Percentiles rank a stretch among this genome's conserved stretches.
Conservation (phyloP, 805 yeast species). For the Metschnikowia cubensis region DNA sequence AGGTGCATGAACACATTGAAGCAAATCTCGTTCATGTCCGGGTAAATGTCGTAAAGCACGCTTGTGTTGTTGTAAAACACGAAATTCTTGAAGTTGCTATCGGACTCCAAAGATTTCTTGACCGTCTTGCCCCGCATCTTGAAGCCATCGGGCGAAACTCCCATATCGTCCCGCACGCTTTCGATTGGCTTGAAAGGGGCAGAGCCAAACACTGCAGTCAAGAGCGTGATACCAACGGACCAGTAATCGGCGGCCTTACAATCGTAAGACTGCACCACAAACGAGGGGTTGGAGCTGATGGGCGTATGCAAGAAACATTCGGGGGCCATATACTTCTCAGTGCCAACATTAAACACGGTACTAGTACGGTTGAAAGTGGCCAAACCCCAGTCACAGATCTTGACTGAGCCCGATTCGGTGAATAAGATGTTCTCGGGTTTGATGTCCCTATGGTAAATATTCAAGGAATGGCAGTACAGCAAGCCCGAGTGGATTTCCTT, state of each 20-base stretch:
- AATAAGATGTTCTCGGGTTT: conserved; percentile 70
- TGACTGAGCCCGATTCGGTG: conserved; percentile 47
- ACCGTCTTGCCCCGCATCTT: conserved; percentile 6
- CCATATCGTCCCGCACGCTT: conserved; percentile 3
- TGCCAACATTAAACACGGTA: conserved; percentile 44
- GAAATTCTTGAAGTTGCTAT: conserved; percentile 43
- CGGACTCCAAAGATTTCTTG: conserved; percentile 23
- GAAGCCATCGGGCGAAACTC: conserved; percentile 10
- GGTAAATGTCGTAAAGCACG: conserved; percentile 47
- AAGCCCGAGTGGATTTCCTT: conserved; percentile 52
- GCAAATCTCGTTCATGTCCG: conserved; percentile 41
- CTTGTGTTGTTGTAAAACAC: conserved; percentile 33
- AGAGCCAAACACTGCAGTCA: conserved; percentile 49
- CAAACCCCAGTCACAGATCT: conserved; percentile 74
- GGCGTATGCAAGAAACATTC: conserved; percentile 33
- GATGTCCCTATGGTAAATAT: conserved; percentile 66
- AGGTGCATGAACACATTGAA: conserved; percentile 40
- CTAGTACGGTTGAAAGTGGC: conserved; percentile 36
- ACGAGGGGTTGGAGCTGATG: conserved; percentile 4
- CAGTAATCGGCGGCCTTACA: conserved; percentile 49
- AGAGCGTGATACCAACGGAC: conserved; percentile 51
- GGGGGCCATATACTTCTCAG: conserved; percentile 61
- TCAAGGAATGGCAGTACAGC: conserved; percentile 50
- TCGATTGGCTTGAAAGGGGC: conserved; percentile 45
- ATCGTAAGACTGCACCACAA: conserved; percentile 28